Conservation (phyloP, 805 yeast species). For the Lachancea sp. region DNA sequence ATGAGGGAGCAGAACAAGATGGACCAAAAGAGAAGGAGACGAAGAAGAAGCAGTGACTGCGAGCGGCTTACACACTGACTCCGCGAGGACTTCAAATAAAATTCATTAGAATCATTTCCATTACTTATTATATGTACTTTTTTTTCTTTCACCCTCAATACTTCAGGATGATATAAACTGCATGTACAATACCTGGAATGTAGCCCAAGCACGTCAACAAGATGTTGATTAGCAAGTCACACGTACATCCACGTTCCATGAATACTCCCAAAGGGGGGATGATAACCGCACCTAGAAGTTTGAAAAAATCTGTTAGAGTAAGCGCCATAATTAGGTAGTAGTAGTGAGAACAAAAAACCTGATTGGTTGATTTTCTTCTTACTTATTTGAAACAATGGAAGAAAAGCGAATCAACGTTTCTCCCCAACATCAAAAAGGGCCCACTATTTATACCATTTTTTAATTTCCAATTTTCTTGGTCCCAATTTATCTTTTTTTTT, state of each 20-base stretch:
- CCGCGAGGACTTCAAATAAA: background rate
- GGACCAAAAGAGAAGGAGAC: slow-evolving; percentile 12
- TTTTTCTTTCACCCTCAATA: slow-evolving; percentile 11
- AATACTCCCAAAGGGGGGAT: slow-evolving; percentile 56
- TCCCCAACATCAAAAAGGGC: no score
- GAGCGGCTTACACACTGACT: background rate
- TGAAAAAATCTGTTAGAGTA: slow-evolving; percentile 9
- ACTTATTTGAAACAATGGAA: no score
- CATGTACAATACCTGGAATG: slow-evolving; percentile 65
- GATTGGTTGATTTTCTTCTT: no score
- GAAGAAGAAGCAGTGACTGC: slow-evolving; percentile 14
- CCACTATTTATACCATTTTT: no score
- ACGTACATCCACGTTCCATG: slow-evolving; percentile 44
- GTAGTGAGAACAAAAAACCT: no score
- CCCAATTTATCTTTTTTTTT: no score
- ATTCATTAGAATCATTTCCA: background rate
- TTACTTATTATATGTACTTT: slow-evolving; percentile 2
- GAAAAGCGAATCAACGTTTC: no score
- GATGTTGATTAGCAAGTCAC: slow-evolving; percentile 39
- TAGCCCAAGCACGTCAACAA: slow-evolving; percentile 61
- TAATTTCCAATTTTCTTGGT: no score
- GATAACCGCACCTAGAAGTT: slow-evolving; percentile 31
- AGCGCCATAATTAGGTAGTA: slow-evolving; percentile 6
- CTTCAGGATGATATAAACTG: slow-evolving; percentile 44
- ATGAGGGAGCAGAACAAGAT: slow-evolving; percentile 4